Evolutionary conservation across 2,329 filamentous ascomycete species (phyloP).

Genomic region (Neoarthrinium moseri): DNA sequence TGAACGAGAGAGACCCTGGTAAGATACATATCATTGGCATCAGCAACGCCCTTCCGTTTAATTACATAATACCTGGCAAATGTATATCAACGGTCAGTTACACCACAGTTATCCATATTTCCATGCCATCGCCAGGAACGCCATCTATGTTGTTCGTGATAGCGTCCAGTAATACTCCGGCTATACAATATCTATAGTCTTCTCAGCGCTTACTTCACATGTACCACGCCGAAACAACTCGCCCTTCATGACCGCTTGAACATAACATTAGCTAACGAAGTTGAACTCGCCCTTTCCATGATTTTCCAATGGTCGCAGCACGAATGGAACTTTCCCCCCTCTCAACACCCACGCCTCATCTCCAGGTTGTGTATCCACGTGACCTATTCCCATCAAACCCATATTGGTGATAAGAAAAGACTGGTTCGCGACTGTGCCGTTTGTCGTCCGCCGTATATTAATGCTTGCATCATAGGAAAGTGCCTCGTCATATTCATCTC

Average conservation of each 20-base stretch:
- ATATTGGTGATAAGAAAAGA: neutral
- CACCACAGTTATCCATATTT: too few relatives aligned
- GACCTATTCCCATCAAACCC: neutral
- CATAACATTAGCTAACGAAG: neutral
- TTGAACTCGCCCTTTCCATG: neutral
- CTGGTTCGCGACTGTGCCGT: neutral
- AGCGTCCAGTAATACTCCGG: neutral
- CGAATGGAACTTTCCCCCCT: neutral
- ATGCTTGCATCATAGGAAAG: neutral
- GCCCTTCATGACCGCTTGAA: neutral
- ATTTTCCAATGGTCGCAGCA: neutral
- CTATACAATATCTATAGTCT: neutral
- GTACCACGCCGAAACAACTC: neutral
- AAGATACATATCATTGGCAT: too few relatives aligned
- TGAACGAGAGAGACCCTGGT: too few relatives aligned
- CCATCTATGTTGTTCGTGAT: neutral
- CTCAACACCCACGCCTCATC: neutral
- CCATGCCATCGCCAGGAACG: too few relatives aligned
- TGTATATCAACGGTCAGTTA: too few relatives aligned
- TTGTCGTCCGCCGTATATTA: neutral
- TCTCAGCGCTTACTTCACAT: neutral
- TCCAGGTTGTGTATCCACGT: conserved; percentile 1
- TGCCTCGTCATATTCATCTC: too few relatives aligned
- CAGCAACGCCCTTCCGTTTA: too few relatives aligned
- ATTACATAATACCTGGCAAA: too few relatives aligned